Conservation (phyloP, 2,329 filamentous ascomycete genomes). For the Botrytis sinoallii region DNA sequence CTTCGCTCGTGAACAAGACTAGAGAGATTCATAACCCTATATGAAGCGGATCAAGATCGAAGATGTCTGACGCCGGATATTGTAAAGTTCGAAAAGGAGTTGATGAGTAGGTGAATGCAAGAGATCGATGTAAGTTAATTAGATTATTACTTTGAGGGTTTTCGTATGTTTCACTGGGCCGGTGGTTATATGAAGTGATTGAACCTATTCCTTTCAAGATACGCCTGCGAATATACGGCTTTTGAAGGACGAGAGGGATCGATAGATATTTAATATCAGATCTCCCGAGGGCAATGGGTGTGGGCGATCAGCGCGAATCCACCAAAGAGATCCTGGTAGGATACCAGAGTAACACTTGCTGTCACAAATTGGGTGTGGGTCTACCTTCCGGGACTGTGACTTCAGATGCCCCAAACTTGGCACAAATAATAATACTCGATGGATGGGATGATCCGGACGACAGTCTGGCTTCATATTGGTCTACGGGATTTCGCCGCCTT, state of each 20-base stretch:
- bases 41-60: slow-evolving; percentile 9
- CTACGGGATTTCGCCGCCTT: slow-evolving; percentile 29
- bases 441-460: slow-evolving; percentile 29
- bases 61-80: slow-evolving; percentile 1
- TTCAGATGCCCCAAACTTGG: slow-evolving; percentile 37
- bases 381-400: slow-evolving; percentile 36
- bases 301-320: slow-evolving; percentile 51
- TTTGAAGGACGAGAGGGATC: slow-evolving; percentile 41
- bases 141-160: slow-evolving; percentile 33
- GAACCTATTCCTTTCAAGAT: slow-evolving; percentile 27
- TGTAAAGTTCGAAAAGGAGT: slow-evolving; percentile 4
- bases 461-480: slow-evolving; percentile 30
- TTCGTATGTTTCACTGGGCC: slow-evolving; percentile 37
- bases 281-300: slow-evolving; percentile 48
- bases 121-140: slow-evolving; percentile 19
- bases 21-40: slow-evolving; percentile 39
- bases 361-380: slow-evolving; percentile 56
- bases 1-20: slow-evolving; percentile 37
- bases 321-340: slow-evolving; percentile 47
- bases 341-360: slow-evolving; percentile 42
- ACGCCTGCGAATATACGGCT: slow-evolving; percentile 36
- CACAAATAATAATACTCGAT: slow-evolving; percentile 28
- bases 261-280: slow-evolving; percentile 47
- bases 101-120: neutral
- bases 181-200: slow-evolving; percentile 14